phyloP scores from a whole-genome alignment of 2,329 filamentous ascomycete genomes.

The Myrmaecium sp. region DNA sequence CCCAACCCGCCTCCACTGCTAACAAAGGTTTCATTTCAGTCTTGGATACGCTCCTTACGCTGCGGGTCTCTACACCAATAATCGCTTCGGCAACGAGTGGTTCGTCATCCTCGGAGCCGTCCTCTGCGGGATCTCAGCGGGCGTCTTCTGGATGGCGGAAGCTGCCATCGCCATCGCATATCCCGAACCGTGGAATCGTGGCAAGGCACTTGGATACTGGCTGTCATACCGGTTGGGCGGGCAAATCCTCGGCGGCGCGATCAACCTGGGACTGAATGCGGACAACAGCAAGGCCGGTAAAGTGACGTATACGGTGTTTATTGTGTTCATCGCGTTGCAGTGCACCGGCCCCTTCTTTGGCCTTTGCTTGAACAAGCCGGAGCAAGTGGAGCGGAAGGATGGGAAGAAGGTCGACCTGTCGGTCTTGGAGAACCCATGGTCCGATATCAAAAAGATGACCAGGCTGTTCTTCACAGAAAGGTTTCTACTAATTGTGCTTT shows the following conservation, averaged over 20 bases:
- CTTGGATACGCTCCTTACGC: slow-evolving; percentile 56
- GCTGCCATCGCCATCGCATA: slow-evolving; percentile 57
- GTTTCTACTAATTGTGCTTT: slow-evolving; percentile 47
- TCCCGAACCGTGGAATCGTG: slow-evolving; percentile 40
- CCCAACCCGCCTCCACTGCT: too few species aligned
- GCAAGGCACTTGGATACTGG: slow-evolving; percentile 45
- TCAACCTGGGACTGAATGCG: slow-evolving; percentile 51
- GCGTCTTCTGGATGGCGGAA: slow-evolving; percentile 62
- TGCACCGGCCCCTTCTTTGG: slow-evolving; percentile 47
- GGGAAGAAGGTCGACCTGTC: slow-evolving; percentile 43
- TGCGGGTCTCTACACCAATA: slow-evolving; percentile 56
- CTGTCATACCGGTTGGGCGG: slow-evolving; percentile 43
- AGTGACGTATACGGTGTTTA: slow-evolving; percentile 51
- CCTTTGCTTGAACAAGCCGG: slow-evolving; percentile 43
- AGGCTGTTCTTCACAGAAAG: slow-evolving; percentile 42
- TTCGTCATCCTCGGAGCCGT: slow-evolving; percentile 51
- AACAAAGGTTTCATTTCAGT: too few species aligned
- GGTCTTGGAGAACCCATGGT: slow-evolving; percentile 38
- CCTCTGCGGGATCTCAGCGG: slow-evolving; percentile 51
- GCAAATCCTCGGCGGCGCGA: slow-evolving; percentile 54
- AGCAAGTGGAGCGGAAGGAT: slow-evolving; percentile 47
- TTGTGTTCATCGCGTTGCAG: slow-evolving; percentile 56
- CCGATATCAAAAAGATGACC: slow-evolving; percentile 42
- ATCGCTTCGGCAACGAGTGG: slow-evolving; percentile 53
- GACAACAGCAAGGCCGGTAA: slow-evolving; percentile 40